phyloP scores from a whole-genome alignment of 306 rosid species.

The Mimosa pudica region DNA sequence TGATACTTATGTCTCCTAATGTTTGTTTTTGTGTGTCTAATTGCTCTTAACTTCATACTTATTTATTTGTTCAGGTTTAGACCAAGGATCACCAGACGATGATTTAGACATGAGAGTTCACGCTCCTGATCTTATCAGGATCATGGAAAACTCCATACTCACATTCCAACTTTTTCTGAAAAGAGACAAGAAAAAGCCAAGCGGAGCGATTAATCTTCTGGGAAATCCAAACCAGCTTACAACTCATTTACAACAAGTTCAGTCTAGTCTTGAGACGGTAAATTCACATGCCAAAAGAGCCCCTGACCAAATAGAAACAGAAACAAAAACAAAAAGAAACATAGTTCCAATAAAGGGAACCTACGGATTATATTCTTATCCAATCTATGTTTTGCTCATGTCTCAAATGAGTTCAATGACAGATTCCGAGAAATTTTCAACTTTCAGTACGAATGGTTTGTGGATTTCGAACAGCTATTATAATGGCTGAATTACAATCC shows the following conservation, averaged over 20 bases:
- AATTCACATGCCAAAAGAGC: conserved; percentile 12
- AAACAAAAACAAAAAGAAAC: not conserved
- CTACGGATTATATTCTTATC: not conserved
- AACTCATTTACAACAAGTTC: conserved; percentile 76
- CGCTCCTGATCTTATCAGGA: conserved; percentile 76
- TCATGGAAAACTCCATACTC: conserved; percentile 72
- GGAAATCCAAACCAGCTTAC: conserved; percentile 73
- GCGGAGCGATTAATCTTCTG: conserved; percentile 47
- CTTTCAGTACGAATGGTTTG: not conserved
- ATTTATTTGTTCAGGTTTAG: conserved; percentile 60
- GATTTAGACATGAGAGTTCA: conserved; percentile 58
- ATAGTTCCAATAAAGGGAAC: not conserved
- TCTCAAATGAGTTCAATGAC: not conserved
- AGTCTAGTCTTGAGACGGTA: conserved; percentile 83
- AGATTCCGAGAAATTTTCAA: not conserved
- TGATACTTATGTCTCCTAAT: conserved; percentile 2
- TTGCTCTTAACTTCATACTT: conserved; percentile 21
- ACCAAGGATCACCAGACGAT: conserved; percentile 59
- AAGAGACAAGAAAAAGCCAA: conserved; percentile 78
- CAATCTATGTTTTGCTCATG: not conserved
- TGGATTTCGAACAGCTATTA: not conserved
- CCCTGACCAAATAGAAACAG: too few relatives aligned
- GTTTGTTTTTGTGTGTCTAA: conserved; percentile 22
- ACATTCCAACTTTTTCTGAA: conserved; percentile 78
- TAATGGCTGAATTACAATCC: not conserved